phyloP scores from a whole-genome alignment of 2,329 filamentous ascomycete species.

The Talaromyces pinophilus region DNA sequence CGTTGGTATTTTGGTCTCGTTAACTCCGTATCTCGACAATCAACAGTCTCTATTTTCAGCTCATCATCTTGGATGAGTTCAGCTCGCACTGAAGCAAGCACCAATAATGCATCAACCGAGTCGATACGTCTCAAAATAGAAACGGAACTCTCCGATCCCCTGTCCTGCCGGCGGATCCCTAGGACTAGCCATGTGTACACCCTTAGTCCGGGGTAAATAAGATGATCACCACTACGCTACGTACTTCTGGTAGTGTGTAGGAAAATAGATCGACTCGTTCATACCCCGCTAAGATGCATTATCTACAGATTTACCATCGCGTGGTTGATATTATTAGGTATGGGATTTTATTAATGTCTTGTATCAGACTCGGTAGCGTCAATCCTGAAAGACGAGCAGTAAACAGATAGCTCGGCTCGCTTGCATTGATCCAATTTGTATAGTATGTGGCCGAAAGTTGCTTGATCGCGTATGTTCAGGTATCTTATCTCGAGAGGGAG shows the following conservation, averaged over 20 bases:
- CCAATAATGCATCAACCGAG: not conserved
- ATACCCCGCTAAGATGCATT: not conserved
- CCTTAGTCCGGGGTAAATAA: slow-evolving; percentile 6
- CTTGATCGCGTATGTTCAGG: not conserved
- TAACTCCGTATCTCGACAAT: not conserved
- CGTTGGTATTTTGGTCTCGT: not conserved
- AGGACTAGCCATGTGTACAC: not conserved
- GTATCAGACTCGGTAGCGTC: not conserved
- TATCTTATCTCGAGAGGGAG: not conserved
- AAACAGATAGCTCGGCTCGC: not conserved
- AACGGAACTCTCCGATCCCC: slow-evolving; percentile 3
- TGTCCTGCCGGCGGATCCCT: not conserved
- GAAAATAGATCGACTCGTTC: not conserved
- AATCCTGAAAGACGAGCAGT: not conserved
- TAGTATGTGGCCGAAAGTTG: not conserved
- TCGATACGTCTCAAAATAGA: not conserved
- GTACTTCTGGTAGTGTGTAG: not conserved
- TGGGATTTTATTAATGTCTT: not conserved
- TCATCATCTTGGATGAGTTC: not conserved
- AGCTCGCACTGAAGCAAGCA: not conserved
- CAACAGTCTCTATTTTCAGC: not conserved
- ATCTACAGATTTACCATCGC: not conserved
- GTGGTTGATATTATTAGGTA: not conserved
- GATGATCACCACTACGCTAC: not conserved
- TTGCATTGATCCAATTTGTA: not conserved